Evolutionary conservation across 805 yeast species (phyloP).

Genomic region (Priceomyces castillae): DNA sequence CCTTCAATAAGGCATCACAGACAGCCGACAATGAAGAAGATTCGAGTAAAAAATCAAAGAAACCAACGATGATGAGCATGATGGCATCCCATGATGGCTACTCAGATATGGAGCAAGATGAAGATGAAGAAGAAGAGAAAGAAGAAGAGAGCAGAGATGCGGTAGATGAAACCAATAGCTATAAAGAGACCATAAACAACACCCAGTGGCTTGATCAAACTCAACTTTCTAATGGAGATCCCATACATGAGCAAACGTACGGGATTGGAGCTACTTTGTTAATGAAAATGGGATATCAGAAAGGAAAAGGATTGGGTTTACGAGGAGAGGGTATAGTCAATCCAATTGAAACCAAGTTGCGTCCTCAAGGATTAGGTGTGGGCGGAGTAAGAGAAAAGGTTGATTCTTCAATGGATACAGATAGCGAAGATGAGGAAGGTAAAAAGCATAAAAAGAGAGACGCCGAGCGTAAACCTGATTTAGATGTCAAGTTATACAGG

Average conservation of each 20-base stretch:
- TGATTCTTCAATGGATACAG: conserved; percentile 14
- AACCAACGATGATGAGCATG: conserved; percentile 8
- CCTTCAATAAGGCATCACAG: conserved; percentile 10
- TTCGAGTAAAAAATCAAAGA: neutral
- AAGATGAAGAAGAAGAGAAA: conserved; percentile 10
- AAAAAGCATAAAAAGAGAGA: conserved; percentile 5
- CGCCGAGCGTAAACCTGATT: neutral
- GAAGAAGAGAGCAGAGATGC: conserved; percentile 44
- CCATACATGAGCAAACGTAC: conserved; percentile 33
- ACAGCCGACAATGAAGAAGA: neutral
- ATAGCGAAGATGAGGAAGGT: conserved; percentile 21
- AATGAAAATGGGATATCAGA: conserved; percentile 81
- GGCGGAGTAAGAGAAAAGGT: conserved; percentile 55
- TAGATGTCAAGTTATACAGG: conserved; percentile 25
- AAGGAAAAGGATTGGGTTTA: conserved; percentile 83
- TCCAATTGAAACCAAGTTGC: conserved; percentile 71
- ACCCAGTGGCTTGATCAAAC: conserved; percentile 2
- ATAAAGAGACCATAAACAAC: neutral
- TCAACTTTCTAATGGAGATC: neutral
- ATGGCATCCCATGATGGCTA: conserved; percentile 14
- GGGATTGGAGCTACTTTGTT: conserved; percentile 85
- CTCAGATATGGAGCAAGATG: conserved; percentile 19
- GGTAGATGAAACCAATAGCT: too few relatives aligned
- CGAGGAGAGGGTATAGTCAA: conserved; percentile 67
- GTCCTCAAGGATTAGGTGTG: conserved; percentile 71